Conservation (phyloP, 108 stramenopile species). For the Cyclotella sp. region DNA sequence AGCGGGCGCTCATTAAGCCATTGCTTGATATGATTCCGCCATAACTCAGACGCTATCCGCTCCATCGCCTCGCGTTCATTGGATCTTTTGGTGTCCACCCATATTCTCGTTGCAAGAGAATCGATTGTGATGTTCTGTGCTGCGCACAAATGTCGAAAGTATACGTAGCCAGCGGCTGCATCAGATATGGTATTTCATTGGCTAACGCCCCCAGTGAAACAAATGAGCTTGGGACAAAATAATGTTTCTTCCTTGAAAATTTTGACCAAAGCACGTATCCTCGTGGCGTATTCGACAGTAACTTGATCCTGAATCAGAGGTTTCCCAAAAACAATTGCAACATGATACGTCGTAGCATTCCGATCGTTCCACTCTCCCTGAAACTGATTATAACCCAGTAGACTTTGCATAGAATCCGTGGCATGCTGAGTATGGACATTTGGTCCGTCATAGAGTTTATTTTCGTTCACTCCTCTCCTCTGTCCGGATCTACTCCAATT, state of each 20-base stretch:
- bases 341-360: slow-evolving; percentile 46
- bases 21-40: slow-evolving; percentile 46
- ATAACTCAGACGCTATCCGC: slow-evolving; percentile 43
- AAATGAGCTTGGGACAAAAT: slow-evolving; percentile 64
- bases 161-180: slow-evolving; percentile 69
- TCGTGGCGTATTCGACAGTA: slow-evolving; percentile 72
- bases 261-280: slow-evolving; percentile 65
- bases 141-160: slow-evolving; percentile 71
- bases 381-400: slow-evolving; percentile 44
- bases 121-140: slow-evolving; percentile 61
- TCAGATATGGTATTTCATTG: slow-evolving; percentile 44
- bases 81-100: slow-evolving; percentile 35
- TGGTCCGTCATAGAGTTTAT: background rate
- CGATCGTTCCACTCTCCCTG: slow-evolving; percentile 40
- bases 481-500: slow-evolving; percentile 32
- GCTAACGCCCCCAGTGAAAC: slow-evolving; percentile 63
- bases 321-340: slow-evolving; percentile 77
- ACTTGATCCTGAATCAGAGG: slow-evolving; percentile 67
- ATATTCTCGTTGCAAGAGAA: slow-evolving; percentile 36
- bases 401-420: slow-evolving; percentile 44
- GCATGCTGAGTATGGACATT: slow-evolving; percentile 29
- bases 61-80: slow-evolving; percentile 53
- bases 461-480: slow-evolving; percentile 5
- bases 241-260: slow-evolving; percentile 58
- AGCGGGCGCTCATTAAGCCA: slow-evolving; percentile 50